Conservation (phyloP, 768 basidiomycete genomes). For the Leccinum incarnatum region DNA sequence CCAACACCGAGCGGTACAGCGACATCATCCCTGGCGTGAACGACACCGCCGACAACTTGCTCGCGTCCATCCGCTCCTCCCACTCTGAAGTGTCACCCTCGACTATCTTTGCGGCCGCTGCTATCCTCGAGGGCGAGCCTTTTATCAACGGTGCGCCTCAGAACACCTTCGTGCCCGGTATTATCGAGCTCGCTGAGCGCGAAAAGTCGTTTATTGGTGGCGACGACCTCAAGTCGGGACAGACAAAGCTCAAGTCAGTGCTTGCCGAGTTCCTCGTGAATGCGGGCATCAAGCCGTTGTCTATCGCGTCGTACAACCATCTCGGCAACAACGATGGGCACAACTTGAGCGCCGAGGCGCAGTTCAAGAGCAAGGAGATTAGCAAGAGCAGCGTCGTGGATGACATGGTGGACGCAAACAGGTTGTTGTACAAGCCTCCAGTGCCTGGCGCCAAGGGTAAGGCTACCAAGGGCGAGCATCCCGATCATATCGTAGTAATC, state of each 20-base stretch:
- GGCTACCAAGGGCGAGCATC: constrained; percentile 87
- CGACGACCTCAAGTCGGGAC: constrained; percentile 97
- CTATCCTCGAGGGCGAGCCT: constrained; percentile 92
- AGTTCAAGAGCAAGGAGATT: constrained; percentile 99
- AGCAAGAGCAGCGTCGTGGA: constrained; percentile 96
- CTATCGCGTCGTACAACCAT: constrained; percentile 98
- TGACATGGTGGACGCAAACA: constrained; percentile 95
- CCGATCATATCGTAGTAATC: constrained; percentile 95
- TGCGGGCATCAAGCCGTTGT: constrained; percentile 96
- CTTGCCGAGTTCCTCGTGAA: constrained; percentile 98
- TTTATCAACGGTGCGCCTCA: constrained; percentile 98
- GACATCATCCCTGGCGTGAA: constrained; percentile 94
- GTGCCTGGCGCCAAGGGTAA: constrained; percentile 51
- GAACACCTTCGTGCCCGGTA: constrained; percentile 98
- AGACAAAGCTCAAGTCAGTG: constrained; percentile 96
- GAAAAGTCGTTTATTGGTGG: constrained; percentile 92
- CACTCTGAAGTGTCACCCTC: constrained; percentile 97
- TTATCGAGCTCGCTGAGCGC: constrained; percentile 88
- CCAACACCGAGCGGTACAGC: constrained; percentile 97
- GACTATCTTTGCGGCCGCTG: constrained; percentile 91
- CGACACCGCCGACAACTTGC: constrained; percentile 87
- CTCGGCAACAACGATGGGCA: constrained; percentile 97
- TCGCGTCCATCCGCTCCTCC: constrained; percentile 75
- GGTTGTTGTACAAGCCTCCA: constrained; percentile 85
- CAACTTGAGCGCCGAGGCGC: constrained; percentile 84